phyloP scores from a whole-genome alignment of 2,329 filamentous ascomycete genomes.

The Phialophora macrospora region DNA sequence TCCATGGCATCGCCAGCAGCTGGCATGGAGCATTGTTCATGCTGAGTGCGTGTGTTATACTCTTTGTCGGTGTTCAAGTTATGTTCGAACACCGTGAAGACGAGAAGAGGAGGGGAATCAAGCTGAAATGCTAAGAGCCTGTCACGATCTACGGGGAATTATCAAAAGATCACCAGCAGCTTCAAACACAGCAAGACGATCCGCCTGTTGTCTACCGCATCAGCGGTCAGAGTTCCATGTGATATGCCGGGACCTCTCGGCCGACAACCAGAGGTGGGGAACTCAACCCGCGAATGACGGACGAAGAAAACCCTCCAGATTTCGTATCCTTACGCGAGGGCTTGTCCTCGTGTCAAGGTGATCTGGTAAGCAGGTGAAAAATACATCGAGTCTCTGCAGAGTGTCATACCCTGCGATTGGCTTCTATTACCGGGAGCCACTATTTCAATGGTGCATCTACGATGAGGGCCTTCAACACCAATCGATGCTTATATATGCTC shows the following conservation, averaged over 20 bases:
- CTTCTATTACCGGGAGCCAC: not conserved
- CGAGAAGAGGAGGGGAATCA: conserved; percentile 80
- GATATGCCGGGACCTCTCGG: not conserved
- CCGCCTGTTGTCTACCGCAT: not conserved
- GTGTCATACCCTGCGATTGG: not conserved
- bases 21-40: conserved; percentile 79
- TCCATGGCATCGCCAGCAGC: conserved; percentile 75
- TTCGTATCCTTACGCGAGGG: not conserved
- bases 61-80: conserved; percentile 86
- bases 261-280: not conserved
- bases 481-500: not conserved
- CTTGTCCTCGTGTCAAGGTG: not conserved
- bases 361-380: conserved; percentile 1
- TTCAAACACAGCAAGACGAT: not conserved
- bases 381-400: not conserved
- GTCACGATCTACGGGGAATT: not conserved
- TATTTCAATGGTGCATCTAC: not conserved
- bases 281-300: not conserved
- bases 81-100: conserved; percentile 95
- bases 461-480: not conserved
- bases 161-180: not conserved
- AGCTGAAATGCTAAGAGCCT: conserved; percentile 71
- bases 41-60: conserved; percentile 67
- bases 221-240: not conserved
- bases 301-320: not conserved